Base-by-base conservation (phyloP, 2,329 filamentous ascomycete genomes). In the Gaeumannomyces sp. region DNA sequence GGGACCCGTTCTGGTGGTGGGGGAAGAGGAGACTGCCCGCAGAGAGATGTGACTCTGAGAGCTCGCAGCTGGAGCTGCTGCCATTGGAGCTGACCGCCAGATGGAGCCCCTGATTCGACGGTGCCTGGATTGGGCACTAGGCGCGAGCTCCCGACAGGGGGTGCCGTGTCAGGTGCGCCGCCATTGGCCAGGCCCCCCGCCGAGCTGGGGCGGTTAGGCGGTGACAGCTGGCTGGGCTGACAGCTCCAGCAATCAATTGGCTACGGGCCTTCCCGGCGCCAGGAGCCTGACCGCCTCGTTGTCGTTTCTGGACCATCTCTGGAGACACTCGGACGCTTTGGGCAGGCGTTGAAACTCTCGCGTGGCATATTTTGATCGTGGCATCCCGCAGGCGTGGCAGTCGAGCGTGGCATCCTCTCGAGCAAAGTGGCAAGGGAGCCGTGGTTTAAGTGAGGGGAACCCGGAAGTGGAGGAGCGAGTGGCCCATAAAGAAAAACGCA, bases 311-410 rank as follows among this genome's bases (percentile, higher is more conserved):
- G 45, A n/a, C 19, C 22, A 7, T 22, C 8, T 22, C 19, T 53
- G 45, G 45, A 11, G 19, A n/a, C 45, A 2, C 16, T 6, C 45
- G 22, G 22, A 10, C 45, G 22, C 7, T 53, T 53, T 53, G 45
- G 45, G 45, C 45, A 22, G 45, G 19, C 22, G 45, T 53, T 53
- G 45, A 53, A 53, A 53, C 45, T 7, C 45, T 53, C 45, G 45
- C 45, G 45, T 53, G 45, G 45, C 45, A 53, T 53, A 53, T 53
- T n/a, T 53, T n/a, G 45, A n/a, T n/a, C 45, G 45, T 53, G 45
- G 45, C 45, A 53, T 53, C 22, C 45, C 45, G 19, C 45, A n/a
- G 22, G 45, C 45, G 45, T 53, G 45, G 45, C 45, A 53, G 19
- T n/a, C 45, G 45, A 53, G 45, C 45, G 45, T 53, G 45, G 45